Percentiles rank a stretch among this genome's conserved stretches.
phyloP scores from a whole-genome alignment of 2,329 filamentous ascomycete species.

The Bisporella sp. region DNA sequence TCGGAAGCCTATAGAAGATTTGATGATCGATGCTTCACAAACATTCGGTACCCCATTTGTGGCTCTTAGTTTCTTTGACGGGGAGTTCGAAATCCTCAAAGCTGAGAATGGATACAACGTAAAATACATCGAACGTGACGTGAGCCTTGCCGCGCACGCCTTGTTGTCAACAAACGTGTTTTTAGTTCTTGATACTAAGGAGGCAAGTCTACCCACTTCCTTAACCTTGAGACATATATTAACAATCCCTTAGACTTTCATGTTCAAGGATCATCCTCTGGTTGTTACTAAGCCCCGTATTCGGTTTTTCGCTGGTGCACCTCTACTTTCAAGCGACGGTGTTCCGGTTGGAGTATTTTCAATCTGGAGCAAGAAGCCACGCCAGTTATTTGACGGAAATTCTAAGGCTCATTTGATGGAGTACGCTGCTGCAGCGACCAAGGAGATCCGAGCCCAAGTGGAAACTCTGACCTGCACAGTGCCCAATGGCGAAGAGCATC shows the following conservation, averaged over 20 bases:
- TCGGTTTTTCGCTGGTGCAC: slow-evolving; percentile 31
- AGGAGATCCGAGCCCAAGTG: slow-evolving; percentile 9
- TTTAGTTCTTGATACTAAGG: slow-evolving; percentile 27
- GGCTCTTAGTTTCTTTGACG: slow-evolving; percentile 29
- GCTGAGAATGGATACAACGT: slow-evolving; percentile 24
- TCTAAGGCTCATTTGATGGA: slow-evolving; percentile 12
- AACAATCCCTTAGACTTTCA: slow-evolving; percentile 29
- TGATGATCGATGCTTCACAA: neutral
- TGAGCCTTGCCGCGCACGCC: slow-evolving; percentile 31
- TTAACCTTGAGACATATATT: neutral
- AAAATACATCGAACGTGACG: slow-evolving; percentile 18
- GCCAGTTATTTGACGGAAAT: slow-evolving; percentile 14
- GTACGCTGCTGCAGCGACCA: slow-evolving; percentile 16
- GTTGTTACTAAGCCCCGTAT: slow-evolving; percentile 22
- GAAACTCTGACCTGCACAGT: slow-evolving; percentile 3
- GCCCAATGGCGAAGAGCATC: slow-evolving; percentile 2
- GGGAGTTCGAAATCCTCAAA: slow-evolving; percentile 25
- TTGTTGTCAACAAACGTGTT: slow-evolving; percentile 28
- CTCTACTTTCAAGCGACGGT: slow-evolving; percentile 25
- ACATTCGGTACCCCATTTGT: slow-evolving; percentile 12
- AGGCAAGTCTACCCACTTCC: slow-evolving; percentile 14
- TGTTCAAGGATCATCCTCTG: slow-evolving; percentile 26
- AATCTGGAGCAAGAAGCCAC: slow-evolving; percentile 23
- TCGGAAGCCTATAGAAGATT: neutral
- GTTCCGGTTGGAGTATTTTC: slow-evolving; percentile 26